These are phyloP conservation scores for Penicillium verhagenii DNA, from an alignment of 495 filamentous ascomycete species.

Conservation along the genomic window DNA sequence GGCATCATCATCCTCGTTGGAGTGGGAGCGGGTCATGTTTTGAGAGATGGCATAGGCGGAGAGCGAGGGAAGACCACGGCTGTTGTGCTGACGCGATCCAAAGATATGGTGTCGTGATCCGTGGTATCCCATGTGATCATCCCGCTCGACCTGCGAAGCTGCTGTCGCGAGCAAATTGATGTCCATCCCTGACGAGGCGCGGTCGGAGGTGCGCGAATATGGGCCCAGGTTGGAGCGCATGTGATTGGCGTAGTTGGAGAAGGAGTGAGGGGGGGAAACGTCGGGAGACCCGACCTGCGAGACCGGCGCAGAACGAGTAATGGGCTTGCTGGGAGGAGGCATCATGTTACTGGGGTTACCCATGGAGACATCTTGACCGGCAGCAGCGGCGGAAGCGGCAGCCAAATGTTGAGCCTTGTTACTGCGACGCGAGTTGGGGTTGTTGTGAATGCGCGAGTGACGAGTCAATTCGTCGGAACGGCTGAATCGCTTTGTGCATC, in stretches of 20 bases:
- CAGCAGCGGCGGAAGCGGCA: conserved; percentile 53
- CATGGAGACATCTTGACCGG: conserved; percentile 50
- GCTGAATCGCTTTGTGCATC: conserved; percentile 96
- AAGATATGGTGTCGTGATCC: conserved; percentile 50
- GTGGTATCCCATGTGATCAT: conserved; percentile 55
- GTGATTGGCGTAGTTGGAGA: conserved; percentile 68
- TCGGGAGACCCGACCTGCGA: conserved; percentile 91
- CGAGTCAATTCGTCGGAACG: conserved; percentile 95
- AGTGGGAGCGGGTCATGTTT: conserved; percentile 87
- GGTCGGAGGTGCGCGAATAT: conserved; percentile 56
- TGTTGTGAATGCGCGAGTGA: conserved; percentile 98
- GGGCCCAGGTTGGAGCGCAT: conserved; percentile 62
- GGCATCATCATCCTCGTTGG: conserved; percentile 77
- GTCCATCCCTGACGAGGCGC: conserved; percentile 60
- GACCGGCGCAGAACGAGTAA: conserved; percentile 81
- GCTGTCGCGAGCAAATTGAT: conserved; percentile 91
- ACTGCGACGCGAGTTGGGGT: conserved; percentile 91
- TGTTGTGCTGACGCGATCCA: conserved; percentile 58
- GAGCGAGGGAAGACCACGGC: conserved; percentile 69
- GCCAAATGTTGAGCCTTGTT: conserved; percentile 78
- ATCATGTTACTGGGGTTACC: conserved; percentile 57
- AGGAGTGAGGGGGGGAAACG: conserved; percentile 92
- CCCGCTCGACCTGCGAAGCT: conserved; percentile 82
- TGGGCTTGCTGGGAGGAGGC: conserved; percentile 72
- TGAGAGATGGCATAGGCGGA: conserved; percentile 77